Evolutionary conservation across 495 filamentous ascomycete species (phyloP).

Genomic region (Talaromyces borbonicus): DNA sequence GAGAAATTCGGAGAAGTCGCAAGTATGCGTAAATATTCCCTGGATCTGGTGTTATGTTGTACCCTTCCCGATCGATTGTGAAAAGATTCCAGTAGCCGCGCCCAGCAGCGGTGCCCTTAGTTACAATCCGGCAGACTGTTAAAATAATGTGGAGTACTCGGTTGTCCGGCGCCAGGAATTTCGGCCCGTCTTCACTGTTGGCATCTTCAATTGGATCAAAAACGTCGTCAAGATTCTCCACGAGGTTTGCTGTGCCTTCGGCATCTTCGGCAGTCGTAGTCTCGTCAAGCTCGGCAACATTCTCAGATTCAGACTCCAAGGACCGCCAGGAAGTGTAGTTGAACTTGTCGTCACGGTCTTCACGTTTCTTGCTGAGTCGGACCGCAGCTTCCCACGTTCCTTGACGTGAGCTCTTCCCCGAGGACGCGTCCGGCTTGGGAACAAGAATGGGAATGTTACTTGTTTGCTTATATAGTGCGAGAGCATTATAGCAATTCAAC

Average conservation of each 20-base stretch:
- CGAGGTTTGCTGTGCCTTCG: conserved; percentile 17
- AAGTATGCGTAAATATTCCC: conserved; percentile 58
- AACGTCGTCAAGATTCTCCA: conserved; percentile 24
- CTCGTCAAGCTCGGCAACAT: conserved; percentile 14
- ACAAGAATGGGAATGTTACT: conserved; percentile 51
- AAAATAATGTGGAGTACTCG: conserved; percentile 63
- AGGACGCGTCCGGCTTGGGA: conserved; percentile 13
- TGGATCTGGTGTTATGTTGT: conserved; percentile 54
- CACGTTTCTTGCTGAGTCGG: background rate
- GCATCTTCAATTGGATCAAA: conserved; percentile 23
- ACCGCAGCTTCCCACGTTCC: background rate
- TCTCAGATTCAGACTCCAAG: background rate
- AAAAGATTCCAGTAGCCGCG: conserved; percentile 66
- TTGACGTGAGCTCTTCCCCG: background rate
- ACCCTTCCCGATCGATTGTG: conserved; percentile 30
- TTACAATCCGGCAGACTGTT: conserved; percentile 39
- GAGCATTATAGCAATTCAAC: conserved; percentile 55
- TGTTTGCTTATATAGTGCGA: conserved; percentile 66
- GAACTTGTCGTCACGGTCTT: background rate
- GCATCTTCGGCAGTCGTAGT: conserved; percentile 6
- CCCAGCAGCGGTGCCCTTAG: conserved; percentile 26
- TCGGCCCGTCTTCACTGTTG: background rate
- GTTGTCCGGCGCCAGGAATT: conserved; percentile 40
- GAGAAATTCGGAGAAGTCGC: conserved; percentile 52
- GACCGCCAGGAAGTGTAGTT: background rate